Evolutionary conservation across 1,284 basidiomycete species (phyloP).

Genomic region (Tremellales sp.): DNA sequence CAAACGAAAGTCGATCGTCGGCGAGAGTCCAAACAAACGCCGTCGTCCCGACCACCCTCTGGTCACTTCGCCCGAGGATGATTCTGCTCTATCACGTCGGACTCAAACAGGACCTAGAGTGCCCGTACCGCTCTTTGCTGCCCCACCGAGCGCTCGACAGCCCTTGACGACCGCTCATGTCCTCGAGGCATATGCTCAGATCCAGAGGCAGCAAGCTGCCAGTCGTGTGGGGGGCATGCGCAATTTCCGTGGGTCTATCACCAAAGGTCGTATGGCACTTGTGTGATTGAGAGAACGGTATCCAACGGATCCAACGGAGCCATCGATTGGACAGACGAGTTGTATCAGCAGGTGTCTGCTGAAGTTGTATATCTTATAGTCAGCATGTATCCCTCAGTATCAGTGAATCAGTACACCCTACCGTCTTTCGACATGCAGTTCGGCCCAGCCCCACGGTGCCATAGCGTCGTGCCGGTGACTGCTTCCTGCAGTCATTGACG

Average conservation of each 20-base stretch:
- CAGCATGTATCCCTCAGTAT: too few relatives aligned
- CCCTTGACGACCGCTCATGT: conserved; percentile 77
- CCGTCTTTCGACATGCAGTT: too few relatives aligned
- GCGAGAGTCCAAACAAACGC: conserved; percentile 39
- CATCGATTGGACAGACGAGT: too few relatives aligned
- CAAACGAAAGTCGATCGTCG: conserved; percentile 16
- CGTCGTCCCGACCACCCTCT: conserved; percentile 52
- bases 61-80: conserved; percentile 48
- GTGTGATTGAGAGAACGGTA: too few relatives aligned
- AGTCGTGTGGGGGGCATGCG: conserved; percentile 74
- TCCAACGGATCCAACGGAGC: too few relatives aligned
- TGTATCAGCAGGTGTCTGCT: too few relatives aligned
- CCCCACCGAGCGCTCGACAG: conserved; percentile 71
- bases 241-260: conserved; percentile 78
- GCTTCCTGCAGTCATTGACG: too few relatives aligned
- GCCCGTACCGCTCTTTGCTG: conserved; percentile 65
- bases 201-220: conserved; percentile 78
- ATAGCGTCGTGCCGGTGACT: too few relatives aligned
- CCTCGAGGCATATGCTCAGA: conserved; percentile 78
- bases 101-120: conserved; percentile 3
- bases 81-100: conserved; percentile 6
- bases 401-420: too few relatives aligned
- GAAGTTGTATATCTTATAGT: too few relatives aligned
- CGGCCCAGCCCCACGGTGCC: too few relatives aligned
- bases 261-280: conserved; percentile 71